A percentile compares a stretch with the other conserved stretches of the same genome.
These are phyloP conservation scores for Cardamine occulta DNA, from an alignment of 345 rosid species.

Conservation along the genomic window DNA sequence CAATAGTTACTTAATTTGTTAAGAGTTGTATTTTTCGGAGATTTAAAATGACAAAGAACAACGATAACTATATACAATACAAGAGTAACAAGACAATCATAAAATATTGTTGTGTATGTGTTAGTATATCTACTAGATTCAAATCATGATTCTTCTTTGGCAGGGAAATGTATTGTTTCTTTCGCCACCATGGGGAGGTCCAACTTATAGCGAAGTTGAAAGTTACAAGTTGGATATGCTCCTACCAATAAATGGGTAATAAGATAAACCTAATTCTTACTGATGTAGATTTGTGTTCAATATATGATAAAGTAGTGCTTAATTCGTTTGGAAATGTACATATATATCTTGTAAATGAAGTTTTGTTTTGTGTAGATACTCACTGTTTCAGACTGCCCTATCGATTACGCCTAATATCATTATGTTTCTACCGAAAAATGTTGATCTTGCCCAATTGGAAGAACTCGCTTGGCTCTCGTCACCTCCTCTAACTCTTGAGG, in stretches of 20 bases:
- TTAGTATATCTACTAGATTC: background rate
- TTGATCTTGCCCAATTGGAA: slow-evolving; percentile 34
- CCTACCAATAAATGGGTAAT: slow-evolving; percentile 52
- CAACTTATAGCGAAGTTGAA: slow-evolving; percentile 47
- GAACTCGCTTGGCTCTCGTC: slow-evolving; percentile 45
- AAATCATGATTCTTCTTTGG: background rate
- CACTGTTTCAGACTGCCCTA: slow-evolving; percentile 36
- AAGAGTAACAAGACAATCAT: too few species aligned
- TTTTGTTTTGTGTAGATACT: slow-evolving; percentile 28
- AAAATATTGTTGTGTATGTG: background rate
- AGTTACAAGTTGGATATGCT: slow-evolving; percentile 50
- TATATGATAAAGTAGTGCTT: background rate
- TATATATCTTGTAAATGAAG: background rate
- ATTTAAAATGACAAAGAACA: too few species aligned
- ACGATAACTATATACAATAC: too few species aligned
- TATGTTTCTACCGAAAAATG: slow-evolving; percentile 37
- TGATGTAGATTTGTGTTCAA: background rate
- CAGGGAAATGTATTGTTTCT: slow-evolving; percentile 54
- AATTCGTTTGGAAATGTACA: background rate
- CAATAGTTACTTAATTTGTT: too few species aligned
- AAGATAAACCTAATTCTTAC: background rate
- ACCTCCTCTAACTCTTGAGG: slow-evolving; percentile 41
- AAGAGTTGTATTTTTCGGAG: too few species aligned
- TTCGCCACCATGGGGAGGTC: slow-evolving; percentile 64
- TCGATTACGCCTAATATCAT: slow-evolving; percentile 34